A percentile compares a stretch with the other conserved stretches of the same genome.
phyloP scores from a whole-genome alignment of 2,329 filamentous ascomycete species.

The Colletotrichum sp. region DNA sequence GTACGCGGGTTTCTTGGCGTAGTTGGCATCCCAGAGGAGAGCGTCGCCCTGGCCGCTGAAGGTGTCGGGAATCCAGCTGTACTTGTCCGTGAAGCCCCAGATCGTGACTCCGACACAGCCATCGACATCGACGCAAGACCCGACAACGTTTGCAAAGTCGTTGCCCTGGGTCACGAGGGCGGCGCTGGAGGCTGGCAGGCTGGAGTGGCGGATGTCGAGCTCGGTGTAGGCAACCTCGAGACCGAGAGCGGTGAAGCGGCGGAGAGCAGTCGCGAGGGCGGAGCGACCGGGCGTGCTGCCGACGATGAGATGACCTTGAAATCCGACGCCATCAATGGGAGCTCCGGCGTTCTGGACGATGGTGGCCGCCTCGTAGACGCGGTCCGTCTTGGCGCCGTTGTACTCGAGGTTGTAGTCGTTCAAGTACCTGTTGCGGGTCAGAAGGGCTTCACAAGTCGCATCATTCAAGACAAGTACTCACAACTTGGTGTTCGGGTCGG shows the following conservation, averaged over 20 bases:
- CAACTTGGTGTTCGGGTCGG: slow-evolving; percentile 51
- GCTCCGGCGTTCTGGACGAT: slow-evolving; percentile 40
- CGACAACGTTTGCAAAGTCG: slow-evolving; percentile 48
- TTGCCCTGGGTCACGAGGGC: slow-evolving; percentile 49
- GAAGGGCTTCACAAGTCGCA: not conserved
- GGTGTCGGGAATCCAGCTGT: slow-evolving; percentile 40
- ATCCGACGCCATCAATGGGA: slow-evolving; percentile 58
- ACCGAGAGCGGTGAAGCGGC: slow-evolving; percentile 54
- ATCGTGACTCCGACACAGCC: slow-evolving; percentile 48
- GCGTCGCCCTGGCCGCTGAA: slow-evolving; percentile 46
- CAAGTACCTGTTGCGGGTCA: slow-evolving; percentile 45
- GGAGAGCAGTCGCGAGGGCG: slow-evolving; percentile 49
- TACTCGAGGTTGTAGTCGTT: slow-evolving; percentile 65
- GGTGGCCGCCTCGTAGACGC: slow-evolving; percentile 36
- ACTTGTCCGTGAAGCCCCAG: slow-evolving; percentile 47
- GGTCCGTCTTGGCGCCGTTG: slow-evolving; percentile 38
- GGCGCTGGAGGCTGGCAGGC: slow-evolving; percentile 46
- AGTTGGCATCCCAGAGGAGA: slow-evolving; percentile 40
- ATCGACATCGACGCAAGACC: slow-evolving; percentile 39
- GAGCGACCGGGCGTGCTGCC: slow-evolving; percentile 47
- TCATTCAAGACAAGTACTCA: slow-evolving; percentile 29
- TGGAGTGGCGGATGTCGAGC: slow-evolving; percentile 59
- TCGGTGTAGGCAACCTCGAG: slow-evolving; percentile 67
- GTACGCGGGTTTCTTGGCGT: slow-evolving; percentile 43
- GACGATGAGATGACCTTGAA: slow-evolving; percentile 55